Evolutionary conservation across 2,329 filamentous ascomycete genomes (phyloP).

Genomic region (Erysiphe pulchra): DNA sequence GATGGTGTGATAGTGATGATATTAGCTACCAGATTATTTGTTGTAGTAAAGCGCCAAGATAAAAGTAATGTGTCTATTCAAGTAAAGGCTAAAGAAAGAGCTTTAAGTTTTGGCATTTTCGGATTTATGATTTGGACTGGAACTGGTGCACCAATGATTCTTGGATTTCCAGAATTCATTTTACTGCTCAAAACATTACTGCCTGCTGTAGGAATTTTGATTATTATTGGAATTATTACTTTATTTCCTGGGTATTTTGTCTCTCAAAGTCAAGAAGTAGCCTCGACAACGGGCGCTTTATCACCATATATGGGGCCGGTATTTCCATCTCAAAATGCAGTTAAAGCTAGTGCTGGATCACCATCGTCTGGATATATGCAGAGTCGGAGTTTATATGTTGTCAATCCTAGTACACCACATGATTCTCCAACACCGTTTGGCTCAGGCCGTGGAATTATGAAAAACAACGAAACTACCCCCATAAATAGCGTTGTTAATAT

Average conservation of each 20-base stretch:
- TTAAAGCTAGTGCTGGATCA: slow-evolving; percentile 7
- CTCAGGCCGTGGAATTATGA: slow-evolving; percentile 7
- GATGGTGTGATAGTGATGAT: slow-evolving; percentile 11
- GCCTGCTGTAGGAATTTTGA: slow-evolving; percentile 10
- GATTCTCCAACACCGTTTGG: slow-evolving; percentile 5
- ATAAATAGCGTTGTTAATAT: background rate
- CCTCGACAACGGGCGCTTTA: slow-evolving; percentile 10
- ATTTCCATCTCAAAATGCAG: slow-evolving; percentile 7
- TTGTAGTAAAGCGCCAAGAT: slow-evolving; percentile 7
- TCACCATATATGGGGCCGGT: slow-evolving; percentile 11
- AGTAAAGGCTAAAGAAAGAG: slow-evolving; percentile 7
- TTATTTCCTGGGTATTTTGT: slow-evolving; percentile 8
- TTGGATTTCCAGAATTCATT: slow-evolving; percentile 9
- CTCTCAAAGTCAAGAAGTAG: slow-evolving; percentile 5
- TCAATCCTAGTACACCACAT: slow-evolving; percentile 10
- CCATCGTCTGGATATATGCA: slow-evolving; percentile 8
- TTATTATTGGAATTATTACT: slow-evolving; percentile 12
- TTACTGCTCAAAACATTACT: slow-evolving; percentile 12
- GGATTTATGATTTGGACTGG: slow-evolving; percentile 12
- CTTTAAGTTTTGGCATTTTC: slow-evolving; percentile 7
- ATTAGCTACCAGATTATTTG: slow-evolving; percentile 7
- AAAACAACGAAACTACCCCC: slow-evolving; percentile 3
- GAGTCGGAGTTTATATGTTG: slow-evolving; percentile 11
- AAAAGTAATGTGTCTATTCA: slow-evolving; percentile 4
- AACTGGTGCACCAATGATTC: slow-evolving; percentile 12